Conservation (phyloP, 179 eudicot species). For the Drosera spatulata region DNA sequence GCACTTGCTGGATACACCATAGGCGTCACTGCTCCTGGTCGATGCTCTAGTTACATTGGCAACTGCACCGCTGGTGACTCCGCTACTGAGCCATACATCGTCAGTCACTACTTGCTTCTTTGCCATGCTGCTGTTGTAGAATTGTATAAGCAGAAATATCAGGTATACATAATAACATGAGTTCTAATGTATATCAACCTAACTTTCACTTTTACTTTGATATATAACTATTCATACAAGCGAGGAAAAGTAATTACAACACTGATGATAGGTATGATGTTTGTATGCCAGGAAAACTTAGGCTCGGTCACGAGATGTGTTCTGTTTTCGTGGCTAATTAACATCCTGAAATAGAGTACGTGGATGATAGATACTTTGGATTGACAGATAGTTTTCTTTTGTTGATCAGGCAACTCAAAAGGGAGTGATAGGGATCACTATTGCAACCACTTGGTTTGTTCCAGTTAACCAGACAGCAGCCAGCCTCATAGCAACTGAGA, state of each 20-base stretch:
- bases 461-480: slow-evolving; percentile 64
- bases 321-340: no score
- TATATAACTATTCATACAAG: background rate
- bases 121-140: slow-evolving; percentile 78
- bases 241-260: no score
- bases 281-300: no score
- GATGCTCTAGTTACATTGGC: slow-evolving; percentile 74
- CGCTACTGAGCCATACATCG: slow-evolving; percentile 91
- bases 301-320: no score
- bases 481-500: slow-evolving; percentile 78
- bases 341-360: no score
- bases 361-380: background rate
- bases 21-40: slow-evolving; percentile 59
- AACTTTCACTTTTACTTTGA: background rate
- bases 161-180: slow-evolving; percentile 21
- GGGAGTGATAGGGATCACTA: slow-evolving; percentile 74
- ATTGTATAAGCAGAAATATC: slow-evolving; percentile 71
- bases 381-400: background rate
- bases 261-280: no score
- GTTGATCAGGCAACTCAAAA: slow-evolving; percentile 48
- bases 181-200: background rate
- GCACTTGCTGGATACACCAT: slow-evolving; percentile 76
- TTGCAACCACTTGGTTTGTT: slow-evolving; percentile 89
- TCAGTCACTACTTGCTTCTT: slow-evolving; percentile 59
- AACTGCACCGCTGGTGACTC: slow-evolving; percentile 70